These are phyloP conservation scores for Deuterostichococcus epilithicus DNA, from an alignment of 139 green algal genomes.

Conservation along the genomic window DNA sequence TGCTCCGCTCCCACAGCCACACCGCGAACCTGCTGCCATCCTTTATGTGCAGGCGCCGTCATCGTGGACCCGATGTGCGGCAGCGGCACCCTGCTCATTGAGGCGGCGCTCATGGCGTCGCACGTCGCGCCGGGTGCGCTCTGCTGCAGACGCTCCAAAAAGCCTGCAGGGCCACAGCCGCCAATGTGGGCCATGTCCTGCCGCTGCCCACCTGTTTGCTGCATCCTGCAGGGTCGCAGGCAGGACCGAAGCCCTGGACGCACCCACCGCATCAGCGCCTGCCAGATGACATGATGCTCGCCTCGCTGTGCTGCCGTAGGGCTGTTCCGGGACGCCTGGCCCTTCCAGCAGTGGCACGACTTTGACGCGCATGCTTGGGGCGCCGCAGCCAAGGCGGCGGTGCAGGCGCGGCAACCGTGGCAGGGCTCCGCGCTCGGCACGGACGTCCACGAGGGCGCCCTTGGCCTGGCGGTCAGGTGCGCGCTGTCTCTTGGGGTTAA, in stretches of 20 bases:
- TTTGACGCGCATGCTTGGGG: conserved; percentile 41
- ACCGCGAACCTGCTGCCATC: too few species aligned
- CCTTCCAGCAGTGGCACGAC: conserved; percentile 71
- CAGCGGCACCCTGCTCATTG: conserved; percentile 83
- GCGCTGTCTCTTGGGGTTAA: too few species aligned
- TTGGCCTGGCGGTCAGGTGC: conserved; percentile 42
- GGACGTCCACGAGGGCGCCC: conserved; percentile 54
- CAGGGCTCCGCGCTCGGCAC: conserved; percentile 51
- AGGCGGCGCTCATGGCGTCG: conserved; percentile 81
- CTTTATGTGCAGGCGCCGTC: conserved; percentile 32
- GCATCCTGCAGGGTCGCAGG: too few species aligned
- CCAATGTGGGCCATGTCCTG: too few species aligned
- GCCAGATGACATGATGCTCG: too few species aligned
- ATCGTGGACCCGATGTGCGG: conserved; percentile 92
- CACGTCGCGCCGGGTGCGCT: conserved; percentile 69
- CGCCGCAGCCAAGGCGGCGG: conserved; percentile 19
- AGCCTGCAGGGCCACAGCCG: too few species aligned
- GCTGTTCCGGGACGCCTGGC: conserved; percentile 51
- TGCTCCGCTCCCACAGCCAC: background rate
- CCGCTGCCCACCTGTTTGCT: too few species aligned
- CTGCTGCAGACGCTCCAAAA: too few species aligned
- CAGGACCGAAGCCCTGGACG: too few species aligned
- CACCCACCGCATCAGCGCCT: too few species aligned
- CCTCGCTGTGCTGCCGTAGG: too few species aligned
- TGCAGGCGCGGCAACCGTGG: conserved; percentile 6